phyloP scores from a whole-genome alignment of 257 asterid species.

The Solanum megistacrolobum region DNA sequence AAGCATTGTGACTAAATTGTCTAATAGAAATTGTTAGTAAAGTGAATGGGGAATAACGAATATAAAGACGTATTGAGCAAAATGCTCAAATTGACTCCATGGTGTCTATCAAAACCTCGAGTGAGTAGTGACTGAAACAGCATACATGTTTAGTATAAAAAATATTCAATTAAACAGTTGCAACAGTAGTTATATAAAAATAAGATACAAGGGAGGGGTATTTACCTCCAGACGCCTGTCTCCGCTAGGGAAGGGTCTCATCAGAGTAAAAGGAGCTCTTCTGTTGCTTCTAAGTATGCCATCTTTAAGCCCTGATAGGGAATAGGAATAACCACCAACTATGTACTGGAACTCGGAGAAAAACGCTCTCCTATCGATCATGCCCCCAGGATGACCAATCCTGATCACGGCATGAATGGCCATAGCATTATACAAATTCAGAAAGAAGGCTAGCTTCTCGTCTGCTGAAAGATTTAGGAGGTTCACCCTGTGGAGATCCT shows the following conservation, averaged over 20 bases:
- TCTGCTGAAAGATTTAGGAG: slow-evolving; percentile 37
- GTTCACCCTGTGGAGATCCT: slow-evolving; percentile 77
- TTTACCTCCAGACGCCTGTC: slow-evolving; percentile 83
- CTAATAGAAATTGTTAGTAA: background rate
- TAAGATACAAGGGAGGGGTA: background rate
- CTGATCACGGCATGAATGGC: slow-evolving; percentile 82
- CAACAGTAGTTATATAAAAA: background rate
- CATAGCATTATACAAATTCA: slow-evolving; percentile 86
- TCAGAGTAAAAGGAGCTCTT: slow-evolving; percentile 68
- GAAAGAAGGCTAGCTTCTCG: slow-evolving; percentile 75
- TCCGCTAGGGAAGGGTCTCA: slow-evolving; percentile 58
- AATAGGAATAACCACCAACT: slow-evolving; percentile 68
- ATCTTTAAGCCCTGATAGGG: slow-evolving; percentile 53
- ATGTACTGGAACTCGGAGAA: slow-evolving; percentile 71
- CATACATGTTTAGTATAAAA: background rate
- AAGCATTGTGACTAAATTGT: background rate
- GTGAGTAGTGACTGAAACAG: background rate
- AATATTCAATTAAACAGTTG: background rate
- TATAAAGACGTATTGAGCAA: background rate
- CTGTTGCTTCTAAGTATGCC: slow-evolving; percentile 81
- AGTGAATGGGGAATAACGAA: background rate
- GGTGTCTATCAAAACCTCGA: background rate
- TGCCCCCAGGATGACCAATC: slow-evolving; percentile 77
- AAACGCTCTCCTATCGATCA: slow-evolving; percentile 72
- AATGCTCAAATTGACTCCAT: background rate